A percentile compares a stretch with the other conserved stretches of the same genome.
Conservation (phyloP, 176 grass and related monocot species). For the Oryza brachyantha region DNA sequence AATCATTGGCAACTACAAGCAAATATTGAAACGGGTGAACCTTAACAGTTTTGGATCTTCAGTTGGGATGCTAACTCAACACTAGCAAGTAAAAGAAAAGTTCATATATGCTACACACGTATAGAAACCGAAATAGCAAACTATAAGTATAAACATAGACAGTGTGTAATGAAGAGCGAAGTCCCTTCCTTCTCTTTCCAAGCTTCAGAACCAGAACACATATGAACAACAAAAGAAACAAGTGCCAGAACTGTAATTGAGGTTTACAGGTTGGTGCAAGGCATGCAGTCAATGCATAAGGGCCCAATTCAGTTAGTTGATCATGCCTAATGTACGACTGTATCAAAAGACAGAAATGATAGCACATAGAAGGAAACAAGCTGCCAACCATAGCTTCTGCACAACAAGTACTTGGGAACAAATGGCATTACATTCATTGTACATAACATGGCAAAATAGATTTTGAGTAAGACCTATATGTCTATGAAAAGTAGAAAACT, state of each 20-base stretch:
- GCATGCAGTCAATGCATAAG: conserved; percentile 43
- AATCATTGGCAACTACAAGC: background rate
- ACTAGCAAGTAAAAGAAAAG: conserved; percentile 11
- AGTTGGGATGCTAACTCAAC: conserved; percentile 13
- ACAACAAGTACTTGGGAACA: conserved; percentile 26
- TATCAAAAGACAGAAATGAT: conserved; percentile 27
- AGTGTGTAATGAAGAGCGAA: conserved; percentile 14
- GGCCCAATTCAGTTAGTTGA: conserved; percentile 42
- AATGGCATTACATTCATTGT: conserved; percentile 18
- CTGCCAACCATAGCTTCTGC: conserved; percentile 15
- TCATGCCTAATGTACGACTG: conserved; percentile 26
- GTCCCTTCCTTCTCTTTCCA: conserved; percentile 31
- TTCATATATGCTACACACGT: background rate
- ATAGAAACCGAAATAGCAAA: background rate
- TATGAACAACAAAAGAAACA: background rate
- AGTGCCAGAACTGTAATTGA: conserved; percentile 19
- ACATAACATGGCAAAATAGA: conserved; percentile 17
- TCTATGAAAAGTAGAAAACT: background rate
- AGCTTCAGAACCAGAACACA: conserved; percentile 18
- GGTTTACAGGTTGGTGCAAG: conserved; percentile 38
- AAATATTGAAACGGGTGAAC: conserved; percentile 16
- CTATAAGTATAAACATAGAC: conserved; percentile 20
- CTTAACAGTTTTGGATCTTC: background rate
- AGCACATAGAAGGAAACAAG: conserved; percentile 24
- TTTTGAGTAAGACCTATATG: conserved; percentile 5